phyloP scores from a whole-genome alignment of 2,329 filamentous ascomycete genomes.

The Fusarium camptoceras region DNA sequence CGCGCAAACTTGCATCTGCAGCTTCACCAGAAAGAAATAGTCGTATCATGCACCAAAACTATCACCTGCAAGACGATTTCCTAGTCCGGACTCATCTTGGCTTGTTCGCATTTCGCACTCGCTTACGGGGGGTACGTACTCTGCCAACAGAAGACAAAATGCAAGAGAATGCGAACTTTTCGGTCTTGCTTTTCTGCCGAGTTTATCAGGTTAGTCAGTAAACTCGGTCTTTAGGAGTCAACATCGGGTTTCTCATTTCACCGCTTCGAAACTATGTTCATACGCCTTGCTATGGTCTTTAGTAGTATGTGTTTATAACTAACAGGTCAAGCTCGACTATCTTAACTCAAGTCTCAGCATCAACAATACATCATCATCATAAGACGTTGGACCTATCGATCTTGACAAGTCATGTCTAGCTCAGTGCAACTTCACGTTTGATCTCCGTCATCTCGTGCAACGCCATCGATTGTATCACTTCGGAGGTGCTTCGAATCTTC shows the following conservation, averaged over 20 bases:
- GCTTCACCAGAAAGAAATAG: neutral
- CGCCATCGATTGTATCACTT: neutral
- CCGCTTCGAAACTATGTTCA: neutral
- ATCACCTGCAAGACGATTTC: neutral
- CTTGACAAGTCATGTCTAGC: neutral
- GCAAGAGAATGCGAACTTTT: neutral
- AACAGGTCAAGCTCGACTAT: neutral
- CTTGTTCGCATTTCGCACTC: slow-evolving; percentile 30
- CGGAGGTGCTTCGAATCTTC: neutral
- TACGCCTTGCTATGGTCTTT: neutral
- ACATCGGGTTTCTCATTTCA: neutral
- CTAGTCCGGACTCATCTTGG: slow-evolving; percentile 4
- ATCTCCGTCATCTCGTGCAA: slow-evolving; percentile 1
- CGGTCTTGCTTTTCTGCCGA: neutral
- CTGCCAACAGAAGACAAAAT: neutral
- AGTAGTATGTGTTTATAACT: neutral
- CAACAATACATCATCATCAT: neutral
- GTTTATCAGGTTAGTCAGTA: neutral
- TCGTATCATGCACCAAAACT: neutral
- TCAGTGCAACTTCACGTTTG: neutral
- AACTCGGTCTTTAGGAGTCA: neutral
- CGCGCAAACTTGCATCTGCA: slow-evolving; percentile 8
- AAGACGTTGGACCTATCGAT: neutral
- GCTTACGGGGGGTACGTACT: slow-evolving; percentile 13
- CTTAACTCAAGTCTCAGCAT: neutral